Percentiles rank a stretch among this genome's conserved stretches.
These are phyloP conservation scores for Carex parvula DNA, from an alignment of 176 grass and related monocot species.

Conservation along the genomic window DNA sequence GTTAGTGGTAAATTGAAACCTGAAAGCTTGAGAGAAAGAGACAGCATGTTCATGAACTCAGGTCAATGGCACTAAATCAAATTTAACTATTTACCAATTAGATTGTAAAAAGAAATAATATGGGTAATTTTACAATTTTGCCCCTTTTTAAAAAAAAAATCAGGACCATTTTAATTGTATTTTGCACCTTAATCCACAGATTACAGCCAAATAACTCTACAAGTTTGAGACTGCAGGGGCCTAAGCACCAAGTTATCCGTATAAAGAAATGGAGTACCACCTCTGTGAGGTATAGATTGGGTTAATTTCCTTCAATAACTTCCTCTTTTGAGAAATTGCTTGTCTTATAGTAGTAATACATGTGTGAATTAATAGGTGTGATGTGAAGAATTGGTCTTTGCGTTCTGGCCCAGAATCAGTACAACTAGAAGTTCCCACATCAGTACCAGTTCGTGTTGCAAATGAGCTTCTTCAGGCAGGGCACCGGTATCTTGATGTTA, in stretches of 20 bases:
- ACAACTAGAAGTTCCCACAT: slow-evolving; percentile 41
- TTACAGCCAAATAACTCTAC: background rate
- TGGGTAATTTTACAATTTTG: background rate
- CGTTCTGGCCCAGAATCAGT: background rate
- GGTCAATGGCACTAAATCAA: background rate
- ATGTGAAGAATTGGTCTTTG: slow-evolving; percentile 28
- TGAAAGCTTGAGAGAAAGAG: background rate
- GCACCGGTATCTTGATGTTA: slow-evolving; percentile 84
- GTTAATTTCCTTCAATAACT: background rate
- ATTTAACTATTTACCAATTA: background rate
- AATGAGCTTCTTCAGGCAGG: slow-evolving; percentile 71
- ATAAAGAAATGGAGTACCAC: background rate
- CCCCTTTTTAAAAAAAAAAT: background rate
- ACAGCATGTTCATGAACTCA: background rate
- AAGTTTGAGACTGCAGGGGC: background rate
- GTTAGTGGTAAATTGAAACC: background rate
- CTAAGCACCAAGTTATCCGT: background rate
- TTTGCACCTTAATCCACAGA: background rate
- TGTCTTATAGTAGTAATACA: background rate
- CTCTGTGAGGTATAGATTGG: slow-evolving; percentile 18
- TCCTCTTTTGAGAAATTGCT: background rate
- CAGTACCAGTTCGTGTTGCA: slow-evolving; percentile 80
- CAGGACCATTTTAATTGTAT: background rate
- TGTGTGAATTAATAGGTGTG: slow-evolving; percentile 16
- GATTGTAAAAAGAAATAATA: background rate